A percentile compares a stretch with the other conserved stretches of the same genome.
These are phyloP conservation scores for Lepidium campestre DNA, from an alignment of 441 rosid genomes.

Conservation along the genomic window DNA sequence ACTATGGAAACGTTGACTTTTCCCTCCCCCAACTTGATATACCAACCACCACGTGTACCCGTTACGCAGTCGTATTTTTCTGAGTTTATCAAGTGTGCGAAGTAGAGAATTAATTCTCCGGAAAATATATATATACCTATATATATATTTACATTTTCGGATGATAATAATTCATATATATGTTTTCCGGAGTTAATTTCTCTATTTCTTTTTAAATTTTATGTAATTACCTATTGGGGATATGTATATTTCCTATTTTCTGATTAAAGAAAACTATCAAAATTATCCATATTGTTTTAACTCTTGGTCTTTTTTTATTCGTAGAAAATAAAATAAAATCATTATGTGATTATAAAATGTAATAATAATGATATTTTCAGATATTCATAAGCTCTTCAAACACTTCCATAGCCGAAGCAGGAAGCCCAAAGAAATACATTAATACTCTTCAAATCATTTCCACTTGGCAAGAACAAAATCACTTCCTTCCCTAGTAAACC, in stretches of 20 bases:
- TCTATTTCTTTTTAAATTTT: constrained; percentile 20
- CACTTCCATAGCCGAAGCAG: constrained; percentile 56
- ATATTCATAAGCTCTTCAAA: constrained; percentile 48
- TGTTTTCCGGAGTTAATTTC: constrained; percentile 9
- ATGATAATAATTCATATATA: constrained; percentile 13
- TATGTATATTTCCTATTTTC: constrained; percentile 30
- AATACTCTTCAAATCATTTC: constrained; percentile 38
- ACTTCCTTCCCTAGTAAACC: constrained; percentile 75
- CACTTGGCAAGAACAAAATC: constrained; percentile 56
- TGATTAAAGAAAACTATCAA: constrained; percentile 10
- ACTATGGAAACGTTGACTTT: constrained; percentile 23
- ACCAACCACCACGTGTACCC: constrained; percentile 21
- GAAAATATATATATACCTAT: constrained; percentile 13
- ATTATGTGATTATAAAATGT: not conserved
- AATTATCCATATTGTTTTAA: not conserved
- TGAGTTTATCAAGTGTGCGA: constrained; percentile 31
- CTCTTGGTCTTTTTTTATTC: not conserved
- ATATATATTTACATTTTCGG: no score
- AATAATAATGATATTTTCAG: not conserved
- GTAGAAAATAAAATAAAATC: not conserved
- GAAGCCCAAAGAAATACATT: constrained; percentile 69
- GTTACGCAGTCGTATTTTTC: constrained; percentile 21
- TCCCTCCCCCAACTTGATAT: constrained; percentile 14
- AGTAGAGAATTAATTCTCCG: constrained; percentile 9
- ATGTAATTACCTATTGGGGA: constrained; percentile 25